Evolutionary conservation across 202 grass and related monocot species (phyloP).

Genomic region (Eragrostis tef): DNA sequence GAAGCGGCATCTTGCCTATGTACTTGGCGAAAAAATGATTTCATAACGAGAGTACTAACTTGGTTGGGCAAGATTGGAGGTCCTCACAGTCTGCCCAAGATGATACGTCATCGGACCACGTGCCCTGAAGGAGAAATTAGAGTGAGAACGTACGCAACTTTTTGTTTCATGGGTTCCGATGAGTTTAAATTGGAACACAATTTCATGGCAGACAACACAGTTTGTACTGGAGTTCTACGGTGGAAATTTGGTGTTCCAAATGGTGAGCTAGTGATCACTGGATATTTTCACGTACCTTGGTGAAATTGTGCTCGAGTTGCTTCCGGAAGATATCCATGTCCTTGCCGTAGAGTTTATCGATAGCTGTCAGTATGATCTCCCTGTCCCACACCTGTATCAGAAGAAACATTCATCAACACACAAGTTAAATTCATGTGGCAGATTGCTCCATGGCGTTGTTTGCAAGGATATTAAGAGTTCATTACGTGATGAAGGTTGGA

Average conservation of each 20-base stretch:
- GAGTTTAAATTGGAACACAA: too few species aligned
- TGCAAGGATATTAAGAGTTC: background rate
- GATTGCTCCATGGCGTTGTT: background rate
- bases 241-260: background rate
- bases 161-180: too few species aligned
- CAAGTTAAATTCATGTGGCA: background rate
- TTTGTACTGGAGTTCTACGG: too few species aligned
- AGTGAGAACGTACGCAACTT: background rate
- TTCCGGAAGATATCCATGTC: slow-evolving; percentile 66
- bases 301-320: slow-evolving; percentile 66
- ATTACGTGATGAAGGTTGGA: slow-evolving; percentile 85
- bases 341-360: slow-evolving; percentile 66
- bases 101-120: slow-evolving; percentile 66
- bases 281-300: slow-evolving; percentile 65
- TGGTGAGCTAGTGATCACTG: too few species aligned
- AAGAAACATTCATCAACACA: background rate
- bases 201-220: too few species aligned
- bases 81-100: slow-evolving; percentile 73
- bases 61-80: slow-evolving; percentile 69
- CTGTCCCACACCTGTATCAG: slow-evolving; percentile 80
- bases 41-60: too few species aligned
- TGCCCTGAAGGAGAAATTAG: slow-evolving; percentile 38
- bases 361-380: slow-evolving; percentile 79
- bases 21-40: background rate
- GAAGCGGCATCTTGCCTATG: background rate